Evolutionary conservation across 768 basidiomycete species (phyloP), one percentile per base, ranked within the genome.

Genomic region (Russula compacta): DNA sequence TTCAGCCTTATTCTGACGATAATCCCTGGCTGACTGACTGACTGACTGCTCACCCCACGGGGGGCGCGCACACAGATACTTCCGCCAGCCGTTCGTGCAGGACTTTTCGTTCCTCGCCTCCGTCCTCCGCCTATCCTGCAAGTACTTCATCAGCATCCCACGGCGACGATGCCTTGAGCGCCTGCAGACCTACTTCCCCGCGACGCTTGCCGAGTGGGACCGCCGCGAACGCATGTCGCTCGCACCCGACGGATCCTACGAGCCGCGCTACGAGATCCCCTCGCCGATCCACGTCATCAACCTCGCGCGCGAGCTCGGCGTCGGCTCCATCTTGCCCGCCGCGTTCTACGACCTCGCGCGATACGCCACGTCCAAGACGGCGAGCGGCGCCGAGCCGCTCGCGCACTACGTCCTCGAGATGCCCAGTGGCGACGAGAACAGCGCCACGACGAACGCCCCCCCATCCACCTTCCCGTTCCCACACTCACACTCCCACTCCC

Each of bases 291-390:
- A 86, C 57, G 77, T 85, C 63, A 83, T 90, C 72, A 77, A 83
- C 53, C 80, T 91, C 59, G 86, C 87, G 1, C 72, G 83, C 24
- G 84, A 87, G 56, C 80, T 89, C 65, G 75, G 76, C 53, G 70
- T 87, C 0, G 73, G 77, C 12, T 72, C 78, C 6, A 69, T 89
- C 58, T 78, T 89, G n/a, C 81, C 85, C 4, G 75, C 85, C 24
- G 88, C 87, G 0, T 80, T 87, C 66, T 89, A 89, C 69, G 87
- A 89, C 64, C 77, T 90, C 50, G 81, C 84, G 2, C 78, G 88
- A 46, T 89, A 89, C 63, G 85, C 81, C 0, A 84, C 86, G 0
- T 84, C 84, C 71, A 82, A 81, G 70, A 86, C 88, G 63, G 73
- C 85, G 67, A 51, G 73, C 0, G 87, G 87, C 2, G 75, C 83